These are phyloP conservation scores for Phytopythium montanum DNA, from an alignment of 352 stramenopile species.

Conservation along the genomic window DNA sequence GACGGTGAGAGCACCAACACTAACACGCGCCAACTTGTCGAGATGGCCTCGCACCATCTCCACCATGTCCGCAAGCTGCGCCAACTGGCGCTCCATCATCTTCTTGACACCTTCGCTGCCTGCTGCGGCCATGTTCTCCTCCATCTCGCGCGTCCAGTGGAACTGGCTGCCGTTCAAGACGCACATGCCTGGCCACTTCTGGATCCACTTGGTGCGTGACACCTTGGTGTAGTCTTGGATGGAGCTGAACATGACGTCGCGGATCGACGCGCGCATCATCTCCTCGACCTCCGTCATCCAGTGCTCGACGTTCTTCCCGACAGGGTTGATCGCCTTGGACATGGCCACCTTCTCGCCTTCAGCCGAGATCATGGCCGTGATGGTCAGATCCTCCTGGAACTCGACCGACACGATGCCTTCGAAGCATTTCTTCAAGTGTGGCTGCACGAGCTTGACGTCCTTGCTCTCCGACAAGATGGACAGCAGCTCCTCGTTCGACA, in stretches of 20 bases:
- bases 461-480: constrained; percentile 93
- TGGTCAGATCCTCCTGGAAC: constrained; percentile 87
- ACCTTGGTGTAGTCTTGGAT: constrained; percentile 89
- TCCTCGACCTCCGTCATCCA: constrained; percentile 94
- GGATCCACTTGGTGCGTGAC: constrained; percentile 88
- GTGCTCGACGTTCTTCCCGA: constrained; percentile 90
- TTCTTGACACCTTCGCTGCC: constrained; percentile 71
- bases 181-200: constrained; percentile 90
- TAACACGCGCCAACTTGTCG: constrained; percentile 83
- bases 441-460: constrained; percentile 91
- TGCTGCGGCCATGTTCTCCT: constrained; percentile 77
- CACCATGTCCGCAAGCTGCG: constrained; percentile 93
- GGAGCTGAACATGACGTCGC: constrained; percentile 82
- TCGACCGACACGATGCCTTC: constrained; percentile 91
- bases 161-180: constrained; percentile 92
- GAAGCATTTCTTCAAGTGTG: constrained; percentile 94
- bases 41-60: constrained; percentile 89
- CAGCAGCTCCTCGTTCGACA: constrained; percentile 93
- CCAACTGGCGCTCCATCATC: constrained; percentile 82
- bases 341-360: constrained; percentile 89
- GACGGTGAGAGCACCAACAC: constrained; percentile 90
- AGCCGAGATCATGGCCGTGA: constrained; percentile 91
- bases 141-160: constrained; percentile 92
- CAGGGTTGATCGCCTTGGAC: constrained; percentile 81
- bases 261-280: constrained; percentile 91